Percentiles rank a stretch among this genome's conserved stretches.
Conservation (phyloP, 768 basidiomycete genomes). For the Suillus occidentalis region DNA sequence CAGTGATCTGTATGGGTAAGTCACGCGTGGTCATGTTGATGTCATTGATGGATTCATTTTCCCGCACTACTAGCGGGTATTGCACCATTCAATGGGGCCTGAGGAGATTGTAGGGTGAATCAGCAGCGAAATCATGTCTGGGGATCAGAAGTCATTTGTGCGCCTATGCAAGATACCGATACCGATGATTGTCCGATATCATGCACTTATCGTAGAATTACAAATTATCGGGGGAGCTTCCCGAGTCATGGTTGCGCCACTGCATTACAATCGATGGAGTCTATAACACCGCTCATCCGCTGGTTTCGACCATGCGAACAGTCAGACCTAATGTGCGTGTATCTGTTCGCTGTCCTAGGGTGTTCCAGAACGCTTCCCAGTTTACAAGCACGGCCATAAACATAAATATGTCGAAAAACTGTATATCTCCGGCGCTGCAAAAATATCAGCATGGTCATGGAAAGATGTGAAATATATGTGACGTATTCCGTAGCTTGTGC, state of each 20-base stretch:
- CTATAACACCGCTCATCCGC: no score
- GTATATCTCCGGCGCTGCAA: slow-evolving; percentile 54
- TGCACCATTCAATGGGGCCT: no score
- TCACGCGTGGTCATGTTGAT: not conserved
- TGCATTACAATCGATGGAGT: no score
- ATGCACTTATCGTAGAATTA: not conserved
- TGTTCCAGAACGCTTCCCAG: slow-evolving; percentile 52
- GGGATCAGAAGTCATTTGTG: no score
- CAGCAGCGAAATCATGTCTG: no score
- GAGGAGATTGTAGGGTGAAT: not conserved
- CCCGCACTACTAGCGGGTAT: not conserved
- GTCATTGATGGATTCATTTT: not conserved
- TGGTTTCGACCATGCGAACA: no score
- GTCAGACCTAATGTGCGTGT: no score
- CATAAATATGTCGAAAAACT: slow-evolving; percentile 56
- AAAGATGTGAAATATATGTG: slow-evolving; percentile 7
- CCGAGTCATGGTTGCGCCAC: not conserved
- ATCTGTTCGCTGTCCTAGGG: slow-evolving; percentile 28
- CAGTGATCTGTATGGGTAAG: not conserved
- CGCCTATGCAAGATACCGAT: not conserved
- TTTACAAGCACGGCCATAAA: slow-evolving; percentile 57
- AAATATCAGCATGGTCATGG: slow-evolving; percentile 7
- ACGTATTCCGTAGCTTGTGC: slow-evolving; percentile 50
- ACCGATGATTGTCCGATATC: not conserved
- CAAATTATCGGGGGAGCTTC: not conserved